Evolutionary conservation across 176 grass and related monocot genomes (phyloP).

Genomic region (Metroxylon sagu): DNA sequence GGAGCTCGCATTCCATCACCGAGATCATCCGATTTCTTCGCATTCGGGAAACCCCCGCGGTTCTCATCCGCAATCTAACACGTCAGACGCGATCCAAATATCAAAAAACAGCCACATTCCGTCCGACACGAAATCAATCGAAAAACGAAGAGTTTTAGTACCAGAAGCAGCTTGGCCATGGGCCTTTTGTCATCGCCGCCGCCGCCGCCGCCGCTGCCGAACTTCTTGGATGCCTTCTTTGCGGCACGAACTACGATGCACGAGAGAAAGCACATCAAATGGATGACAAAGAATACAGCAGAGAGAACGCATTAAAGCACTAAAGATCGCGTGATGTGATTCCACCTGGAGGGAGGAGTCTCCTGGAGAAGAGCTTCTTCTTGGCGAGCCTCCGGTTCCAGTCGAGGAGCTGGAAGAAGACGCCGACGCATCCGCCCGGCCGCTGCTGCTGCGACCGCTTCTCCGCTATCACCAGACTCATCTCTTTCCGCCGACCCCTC

Average conservation of each 20-base stretch:
- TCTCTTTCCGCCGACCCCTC: constrained; percentile 18
- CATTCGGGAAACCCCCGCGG: constrained; percentile 16
- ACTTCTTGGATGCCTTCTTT: constrained; percentile 8
- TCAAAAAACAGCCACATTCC: background rate
- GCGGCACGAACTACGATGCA: constrained; percentile 1
- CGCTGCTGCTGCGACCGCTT: constrained; percentile 30
- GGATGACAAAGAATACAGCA: constrained; percentile 18
- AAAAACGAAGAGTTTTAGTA: background rate
- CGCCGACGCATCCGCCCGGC: constrained; percentile 40
- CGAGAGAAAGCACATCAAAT: background rate
- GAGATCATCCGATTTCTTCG: background rate
- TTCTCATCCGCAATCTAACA: constrained; percentile 22
- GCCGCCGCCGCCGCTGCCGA: background rate
- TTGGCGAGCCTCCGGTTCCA: constrained; percentile 71
- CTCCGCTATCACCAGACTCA: constrained; percentile 79
- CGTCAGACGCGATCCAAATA: background rate
- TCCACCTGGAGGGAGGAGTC: constrained; percentile 31
- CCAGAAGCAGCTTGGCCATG: constrained; percentile 18
- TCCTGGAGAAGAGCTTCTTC: constrained; percentile 28
- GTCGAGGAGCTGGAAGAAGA: constrained; percentile 76
- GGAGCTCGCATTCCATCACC: constrained; percentile 18
- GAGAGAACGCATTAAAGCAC: constrained; percentile 18
- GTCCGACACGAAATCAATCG: background rate
- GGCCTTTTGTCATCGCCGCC: constrained; percentile 9
- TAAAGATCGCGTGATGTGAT: constrained; percentile 26